Conservation (phyloP, 768 basidiomycete genomes). For the Pulveroboletus ravenelii region DNA sequence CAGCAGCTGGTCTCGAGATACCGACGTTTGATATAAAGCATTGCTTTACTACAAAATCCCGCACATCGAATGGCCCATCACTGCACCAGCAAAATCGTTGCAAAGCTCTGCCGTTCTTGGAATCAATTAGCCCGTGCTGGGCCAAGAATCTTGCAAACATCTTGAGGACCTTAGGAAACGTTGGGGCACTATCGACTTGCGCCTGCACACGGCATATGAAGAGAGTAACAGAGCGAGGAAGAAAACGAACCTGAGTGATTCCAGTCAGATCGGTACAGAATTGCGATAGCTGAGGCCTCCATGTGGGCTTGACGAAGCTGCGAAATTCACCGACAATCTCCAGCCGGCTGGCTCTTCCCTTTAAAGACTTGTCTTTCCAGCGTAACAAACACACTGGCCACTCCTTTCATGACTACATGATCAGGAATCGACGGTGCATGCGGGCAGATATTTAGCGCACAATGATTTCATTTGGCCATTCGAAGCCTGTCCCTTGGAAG, state of each 20-base stretch:
- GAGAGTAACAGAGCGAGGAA: slow-evolving; percentile 1
- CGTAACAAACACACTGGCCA: slow-evolving; percentile 87
- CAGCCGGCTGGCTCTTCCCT: slow-evolving; percentile 51
- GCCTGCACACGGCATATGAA: slow-evolving; percentile 42
- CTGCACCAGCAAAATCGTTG: slow-evolving; percentile 76
- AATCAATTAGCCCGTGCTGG: slow-evolving; percentile 65
- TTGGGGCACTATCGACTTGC: slow-evolving; percentile 75
- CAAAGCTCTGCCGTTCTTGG: slow-evolving; percentile 48
- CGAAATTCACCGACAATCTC: slow-evolving; percentile 79
- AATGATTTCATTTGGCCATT: slow-evolving; percentile 95
- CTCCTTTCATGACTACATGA: slow-evolving; percentile 50
- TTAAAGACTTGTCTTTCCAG: slow-evolving; percentile 63
- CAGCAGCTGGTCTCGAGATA: slow-evolving; percentile 11
- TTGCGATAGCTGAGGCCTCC: slow-evolving; percentile 72
- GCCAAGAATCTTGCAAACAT: slow-evolving; percentile 64
- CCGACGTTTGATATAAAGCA: slow-evolving; percentile 79
- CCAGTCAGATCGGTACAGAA: slow-evolving; percentile 90
- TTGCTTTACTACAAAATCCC: slow-evolving; percentile 85
- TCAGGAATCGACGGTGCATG: slow-evolving; percentile 6
- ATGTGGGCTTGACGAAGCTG: slow-evolving; percentile 82
- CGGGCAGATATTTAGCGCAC: slow-evolving; percentile 41
- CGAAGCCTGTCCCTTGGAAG: slow-evolving; percentile 55
- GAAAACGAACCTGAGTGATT: slow-evolving; percentile 75
- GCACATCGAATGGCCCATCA: slow-evolving; percentile 79
- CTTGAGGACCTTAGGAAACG: slow-evolving; percentile 64